Base-by-base conservation (phyloP, 208 protist genomes). In the Leishmania braziliensis region DNA sequence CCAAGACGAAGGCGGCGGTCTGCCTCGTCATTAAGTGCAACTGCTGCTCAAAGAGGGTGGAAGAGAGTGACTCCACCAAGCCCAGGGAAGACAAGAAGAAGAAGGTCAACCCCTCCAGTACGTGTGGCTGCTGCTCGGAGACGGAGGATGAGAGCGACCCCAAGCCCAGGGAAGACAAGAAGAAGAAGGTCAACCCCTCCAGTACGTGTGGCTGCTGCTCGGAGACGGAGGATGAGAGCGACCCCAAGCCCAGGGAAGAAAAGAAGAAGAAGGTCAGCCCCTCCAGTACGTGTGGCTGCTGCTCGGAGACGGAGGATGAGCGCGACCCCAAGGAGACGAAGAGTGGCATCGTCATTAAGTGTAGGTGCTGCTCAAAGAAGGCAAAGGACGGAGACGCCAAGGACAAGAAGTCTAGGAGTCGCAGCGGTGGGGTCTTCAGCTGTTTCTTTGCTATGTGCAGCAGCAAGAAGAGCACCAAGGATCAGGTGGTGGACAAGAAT, bases 391-490 rank as follows among this genome's bases (percentile, higher is more conserved):
- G 76, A 83, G 73, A n/a, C 3, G 60, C 3, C 60, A 75, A 79
- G 75, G 81, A 83, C 5, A 75, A 56, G 46, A 62, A 78, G 69
- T 36, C 18, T 8, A 75, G 75, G 65, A 39, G 65, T 26, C 54
- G 74, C 56, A 26, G 51, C 36, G 8, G 62, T 20, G 29, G 62
- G 0, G 4, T 29, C 3, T 51, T 77, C 74, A 48, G 54, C 56
- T 60, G 18, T 33, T 3, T 77, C 74, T 77, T 77, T 10, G 8
- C 39, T 18, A n/a, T 60, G 74, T 77, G 74, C 53, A 26, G 74
- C 26, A 8, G 56, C n/a, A 77, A 68, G 51, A 66, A 60, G 74
- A 58, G 33, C 29, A n/a, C 51, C 20, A 77, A 77, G 39, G 74
- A 77, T 33, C 54, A 60, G 74, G 74, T 77, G 56, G 74, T 54